Percentiles rank a stretch among this genome's conserved stretches.
These are phyloP conservation scores for Pseudomonodictys pantanalensis DNA, from an alignment of 495 filamentous ascomycete species.

Conservation along the genomic window DNA sequence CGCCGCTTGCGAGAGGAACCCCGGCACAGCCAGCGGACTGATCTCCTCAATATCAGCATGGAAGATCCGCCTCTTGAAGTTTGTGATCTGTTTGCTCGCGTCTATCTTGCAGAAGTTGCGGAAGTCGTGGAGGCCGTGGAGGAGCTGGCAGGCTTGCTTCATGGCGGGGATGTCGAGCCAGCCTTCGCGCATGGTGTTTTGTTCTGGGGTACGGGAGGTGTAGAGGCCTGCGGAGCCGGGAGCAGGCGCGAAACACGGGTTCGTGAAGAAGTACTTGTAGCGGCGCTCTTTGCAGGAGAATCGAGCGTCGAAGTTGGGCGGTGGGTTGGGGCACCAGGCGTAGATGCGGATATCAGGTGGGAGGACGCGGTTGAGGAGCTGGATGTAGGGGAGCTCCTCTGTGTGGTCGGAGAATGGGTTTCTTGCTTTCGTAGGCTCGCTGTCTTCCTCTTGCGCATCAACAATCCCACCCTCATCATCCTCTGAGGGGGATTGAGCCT, in stretches of 20 bases:
- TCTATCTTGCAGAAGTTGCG: slow-evolving; percentile 96
- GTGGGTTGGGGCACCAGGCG: slow-evolving; percentile 86
- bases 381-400: slow-evolving; percentile 81
- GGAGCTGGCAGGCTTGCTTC: slow-evolving; percentile 72
- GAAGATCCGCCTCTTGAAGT: slow-evolving; percentile 73
- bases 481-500: neutral
- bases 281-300: slow-evolving; percentile 85
- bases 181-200: slow-evolving; percentile 40
- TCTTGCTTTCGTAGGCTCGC: slow-evolving; percentile 2
- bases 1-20: slow-evolving; percentile 23
- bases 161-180: slow-evolving; percentile 83
- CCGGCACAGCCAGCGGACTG: slow-evolving; percentile 12
- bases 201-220: neutral
- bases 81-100: slow-evolving; percentile 75
- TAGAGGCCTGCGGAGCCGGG: slow-evolving; percentile 45
- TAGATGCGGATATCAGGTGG: slow-evolving; percentile 85
- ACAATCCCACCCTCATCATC: slow-evolving; percentile 14
- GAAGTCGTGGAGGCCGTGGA: slow-evolving; percentile 87
- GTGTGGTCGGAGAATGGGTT: slow-evolving; percentile 66
- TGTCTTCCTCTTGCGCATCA: slow-evolving; percentile 2
- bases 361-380: slow-evolving; percentile 78
- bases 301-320: slow-evolving; percentile 79
- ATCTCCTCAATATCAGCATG: slow-evolving; percentile 72
- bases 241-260: slow-evolving; percentile 73
- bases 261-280: slow-evolving; percentile 96